A percentile compares a stretch with the other conserved stretches of the same genome.
Evolutionary conservation across 371 early-diverging fungal species (phyloP).

Genomic region (Rhizopus microsporus): DNA sequence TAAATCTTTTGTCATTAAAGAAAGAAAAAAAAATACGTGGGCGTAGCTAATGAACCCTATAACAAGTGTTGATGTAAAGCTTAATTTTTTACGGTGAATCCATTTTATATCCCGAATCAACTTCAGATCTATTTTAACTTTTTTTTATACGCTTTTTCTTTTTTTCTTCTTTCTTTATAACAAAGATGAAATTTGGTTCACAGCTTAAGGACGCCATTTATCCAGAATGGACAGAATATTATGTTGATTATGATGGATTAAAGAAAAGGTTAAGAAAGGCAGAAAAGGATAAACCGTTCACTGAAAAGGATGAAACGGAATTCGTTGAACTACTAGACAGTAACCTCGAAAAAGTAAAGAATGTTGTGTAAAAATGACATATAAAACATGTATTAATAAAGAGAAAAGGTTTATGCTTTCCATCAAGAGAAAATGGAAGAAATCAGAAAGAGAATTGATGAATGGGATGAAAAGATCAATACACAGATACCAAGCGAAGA

Average conservation of each 20-base stretch:
- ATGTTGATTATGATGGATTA: conserved; percentile 90
- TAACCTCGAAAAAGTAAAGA: conserved; percentile 86
- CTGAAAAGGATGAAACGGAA: conserved; percentile 81
- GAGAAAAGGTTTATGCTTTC: conserved; percentile 78
- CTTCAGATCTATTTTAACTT: not conserved
- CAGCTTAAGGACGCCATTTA: conserved; percentile 81
- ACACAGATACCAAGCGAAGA: conserved; percentile 47
- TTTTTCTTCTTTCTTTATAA: not conserved
- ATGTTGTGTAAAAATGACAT: conserved; percentile 5
- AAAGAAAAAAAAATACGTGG: too few relatives aligned
- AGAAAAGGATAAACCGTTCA: conserved; percentile 52
- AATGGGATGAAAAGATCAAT: conserved; percentile 59
- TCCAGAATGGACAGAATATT: conserved; percentile 90
- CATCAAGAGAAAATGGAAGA: conserved; percentile 90
- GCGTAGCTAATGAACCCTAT: too few relatives aligned
- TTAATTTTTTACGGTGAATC: too few relatives aligned
- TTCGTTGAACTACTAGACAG: conserved; percentile 87
- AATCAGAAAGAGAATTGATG: conserved; percentile 77
- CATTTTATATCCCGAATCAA: not conserved
- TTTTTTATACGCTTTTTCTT: not conserved
- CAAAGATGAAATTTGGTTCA: conserved; percentile 93
- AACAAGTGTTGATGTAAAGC: too few relatives aligned
- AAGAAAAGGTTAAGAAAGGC: conserved; percentile 82
- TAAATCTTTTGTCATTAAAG: too few relatives aligned
- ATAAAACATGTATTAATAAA: not conserved